Base-by-base conservation (phyloP, 176 grass and related monocot genomes). In the Raddia distichophylla region DNA sequence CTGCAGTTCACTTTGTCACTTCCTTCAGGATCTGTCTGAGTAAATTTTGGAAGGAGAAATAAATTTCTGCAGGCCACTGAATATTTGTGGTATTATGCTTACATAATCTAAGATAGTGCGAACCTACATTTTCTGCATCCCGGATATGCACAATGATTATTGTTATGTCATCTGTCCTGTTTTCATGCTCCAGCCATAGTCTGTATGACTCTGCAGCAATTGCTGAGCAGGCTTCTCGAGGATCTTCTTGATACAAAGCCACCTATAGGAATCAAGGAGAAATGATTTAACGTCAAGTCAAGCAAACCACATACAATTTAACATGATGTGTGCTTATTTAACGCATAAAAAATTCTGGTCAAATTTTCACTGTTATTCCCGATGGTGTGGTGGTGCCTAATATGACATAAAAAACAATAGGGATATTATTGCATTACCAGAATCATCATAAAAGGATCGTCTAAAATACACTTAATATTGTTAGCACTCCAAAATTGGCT, bases 161-260 rank as follows among this genome's bases (percentile, higher is more conserved):
- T 70, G 96, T 99, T 84, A 99, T 99, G 80, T 99, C 96, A 64
- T 99, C 96, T 37, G 96, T 99, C 74, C 96, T 84, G 67, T 86
- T 86, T 88, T 99, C 96, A 66, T 95, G 86, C 76, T 99, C 93
- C 67, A 99, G 87, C 96, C 96, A 99, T 19, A 86, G 71, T 71
- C 84, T 94, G 81, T 99, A 95, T 10, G 96, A 99, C 77, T 95
- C 89, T 57, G 91, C 82, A 77, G 83, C 93, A 5, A 99, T 95
- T 89, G 91, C 96, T 84, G 96, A 83, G 44, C 93, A 99, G 57
- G 96, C 96, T 62, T 95, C 93, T 82, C 75, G 77, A 56, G 96
- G 96, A 86, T 99, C 96, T 81, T 99, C 96, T 81, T 81, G 73
- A 90, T 86, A 88, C 53, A 50, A 78, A 57, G 89, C 90, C 45